phyloP scores from a whole-genome alignment of 768 basidiomycete species.

The Russula sp. region DNA sequence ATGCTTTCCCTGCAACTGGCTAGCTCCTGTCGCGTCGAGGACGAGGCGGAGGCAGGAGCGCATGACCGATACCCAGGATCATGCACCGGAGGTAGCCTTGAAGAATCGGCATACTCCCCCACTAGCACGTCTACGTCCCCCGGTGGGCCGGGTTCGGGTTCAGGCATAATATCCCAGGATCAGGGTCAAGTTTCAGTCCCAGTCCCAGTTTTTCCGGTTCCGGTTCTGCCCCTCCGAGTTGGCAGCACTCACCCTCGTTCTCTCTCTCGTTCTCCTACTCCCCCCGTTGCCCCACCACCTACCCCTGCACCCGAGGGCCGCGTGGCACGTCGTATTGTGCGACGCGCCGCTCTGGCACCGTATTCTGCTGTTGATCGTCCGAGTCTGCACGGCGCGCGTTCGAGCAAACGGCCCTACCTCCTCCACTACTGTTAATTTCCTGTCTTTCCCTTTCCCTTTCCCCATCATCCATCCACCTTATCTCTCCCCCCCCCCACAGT shows the following conservation, averaged over 20 bases:
- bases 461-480: neutral
- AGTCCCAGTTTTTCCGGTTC: neutral
- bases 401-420: neutral
- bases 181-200: neutral
- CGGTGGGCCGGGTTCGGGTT: no score
- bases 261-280: neutral
- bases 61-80: neutral
- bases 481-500: neutral
- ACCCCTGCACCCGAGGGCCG: neutral
- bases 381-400: neutral
- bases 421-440: neutral
- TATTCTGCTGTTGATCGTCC: neutral
- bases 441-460: no score
- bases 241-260: neutral
- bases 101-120: no score
- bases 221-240: neutral
- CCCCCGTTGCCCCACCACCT: neutral
- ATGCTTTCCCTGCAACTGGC: constrained; percentile 12
- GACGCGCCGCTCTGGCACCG: constrained; percentile 3
- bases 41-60: neutral
- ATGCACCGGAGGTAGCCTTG: neutral
- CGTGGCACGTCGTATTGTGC: neutral
- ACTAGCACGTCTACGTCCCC: no score
- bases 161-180: neutral
- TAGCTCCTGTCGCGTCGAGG: constrained; percentile 4